These are phyloP conservation scores for Mytilinidion resinicola DNA, from an alignment of 495 filamentous ascomycete genomes.

Conservation along the genomic window DNA sequence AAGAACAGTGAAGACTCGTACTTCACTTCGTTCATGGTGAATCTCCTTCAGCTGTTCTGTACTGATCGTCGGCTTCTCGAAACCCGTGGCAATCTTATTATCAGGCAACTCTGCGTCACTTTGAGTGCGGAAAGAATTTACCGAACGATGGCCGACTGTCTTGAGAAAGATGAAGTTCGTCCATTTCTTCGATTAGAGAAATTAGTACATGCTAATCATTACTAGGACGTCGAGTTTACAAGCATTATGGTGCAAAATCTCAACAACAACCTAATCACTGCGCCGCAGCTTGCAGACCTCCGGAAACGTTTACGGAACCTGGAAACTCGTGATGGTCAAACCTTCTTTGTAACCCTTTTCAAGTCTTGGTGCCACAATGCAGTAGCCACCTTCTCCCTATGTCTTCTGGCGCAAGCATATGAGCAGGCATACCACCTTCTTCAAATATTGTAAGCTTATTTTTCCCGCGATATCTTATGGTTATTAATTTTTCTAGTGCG, in stretches of 20 bases:
- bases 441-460: constrained; percentile 74
- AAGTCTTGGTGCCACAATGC: constrained; percentile 98
- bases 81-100: constrained; percentile 90
- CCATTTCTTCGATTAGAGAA: neutral
- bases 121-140: constrained; percentile 94
- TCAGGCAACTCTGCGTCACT: constrained; percentile 87
- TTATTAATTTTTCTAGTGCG: constrained; percentile 57
- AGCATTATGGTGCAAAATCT: constrained; percentile 99
- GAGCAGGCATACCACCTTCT: constrained; percentile 96
- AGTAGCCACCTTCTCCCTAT: constrained; percentile 94
- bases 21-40: constrained; percentile 97
- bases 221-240: constrained; percentile 84
- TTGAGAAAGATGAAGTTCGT: constrained; percentile 84
- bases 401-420: constrained; percentile 93
- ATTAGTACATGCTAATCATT: constrained; percentile 1
- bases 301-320: constrained; percentile 84
- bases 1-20: constrained; percentile 94
- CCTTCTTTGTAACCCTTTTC: constrained; percentile 90
- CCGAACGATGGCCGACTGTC: constrained; percentile 88
- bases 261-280: constrained; percentile 98
- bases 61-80: constrained; percentile 88
- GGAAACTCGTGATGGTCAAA: constrained; percentile 87
- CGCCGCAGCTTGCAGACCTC: constrained; percentile 85
- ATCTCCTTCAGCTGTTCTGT: constrained; percentile 87
- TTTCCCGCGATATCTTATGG: neutral